Percentiles rank a stretch among this genome's conserved stretches.
These are phyloP conservation scores for Rhizoclosmatium sp. DNA, from an alignment of 192 early-diverging fungal species.

Conservation along the genomic window DNA sequence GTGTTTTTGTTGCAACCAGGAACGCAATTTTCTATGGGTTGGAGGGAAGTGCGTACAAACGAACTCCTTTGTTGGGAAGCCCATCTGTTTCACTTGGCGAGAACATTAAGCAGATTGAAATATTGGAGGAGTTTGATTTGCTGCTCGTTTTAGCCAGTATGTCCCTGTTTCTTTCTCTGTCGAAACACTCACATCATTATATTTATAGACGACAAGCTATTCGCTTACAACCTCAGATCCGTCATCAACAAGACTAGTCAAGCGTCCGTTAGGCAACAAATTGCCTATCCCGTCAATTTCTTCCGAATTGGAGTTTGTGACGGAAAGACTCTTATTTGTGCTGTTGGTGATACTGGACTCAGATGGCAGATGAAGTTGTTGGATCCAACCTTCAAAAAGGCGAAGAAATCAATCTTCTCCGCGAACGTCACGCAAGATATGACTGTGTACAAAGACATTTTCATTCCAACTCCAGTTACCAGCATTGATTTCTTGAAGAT, in stretches of 20 bases:
- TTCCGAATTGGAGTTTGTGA: constrained; percentile 73
- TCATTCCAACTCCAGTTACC: constrained; percentile 88
- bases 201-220: constrained; percentile 38
- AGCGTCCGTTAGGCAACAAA: constrained; percentile 46
- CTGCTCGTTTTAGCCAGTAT: constrained; percentile 75
- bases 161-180: neutral
- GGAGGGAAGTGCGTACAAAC: neutral
- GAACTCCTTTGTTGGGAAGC: neutral
- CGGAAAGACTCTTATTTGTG: constrained; percentile 69
- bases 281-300: constrained; percentile 71
- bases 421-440: constrained; percentile 63
- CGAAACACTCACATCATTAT: neutral
- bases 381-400: constrained; percentile 61
- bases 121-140: constrained; percentile 78
- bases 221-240: constrained; percentile 33
- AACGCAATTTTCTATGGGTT: neutral
- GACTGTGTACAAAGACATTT: constrained; percentile 74
- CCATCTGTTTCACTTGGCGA: constrained; percentile 45
- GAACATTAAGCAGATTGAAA: constrained; percentile 85
- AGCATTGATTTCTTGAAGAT: constrained; percentile 87
- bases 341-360: constrained; percentile 76
- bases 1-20: neutral
- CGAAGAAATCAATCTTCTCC: constrained; percentile 58
- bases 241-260: constrained; percentile 16
- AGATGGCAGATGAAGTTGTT: constrained; percentile 79